Base-by-base conservation (phyloP, 306 rosid species). In the Pachyrhizus erosus region DNA sequence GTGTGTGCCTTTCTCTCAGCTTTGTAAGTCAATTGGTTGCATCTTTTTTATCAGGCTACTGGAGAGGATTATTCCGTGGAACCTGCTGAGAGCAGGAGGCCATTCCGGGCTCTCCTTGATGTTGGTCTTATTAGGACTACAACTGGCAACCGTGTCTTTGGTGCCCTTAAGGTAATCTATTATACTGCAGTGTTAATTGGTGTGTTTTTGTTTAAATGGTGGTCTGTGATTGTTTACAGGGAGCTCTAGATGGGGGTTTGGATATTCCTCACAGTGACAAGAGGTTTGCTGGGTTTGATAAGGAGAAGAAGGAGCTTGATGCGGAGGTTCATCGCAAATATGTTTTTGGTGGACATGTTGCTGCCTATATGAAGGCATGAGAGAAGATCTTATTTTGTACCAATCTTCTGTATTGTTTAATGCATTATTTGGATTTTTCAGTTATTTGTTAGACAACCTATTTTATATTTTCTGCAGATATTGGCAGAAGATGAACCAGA, bases 61-160 rank as follows among this genome's bases (percentile, higher is more conserved):
- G 99, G 98, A 6, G 99, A 95, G 87, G 99, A 95, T 70, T 95
- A n/a, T 80, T 95, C 98, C 0, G 97, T 95, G 15, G 98, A 95
- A 65, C 98, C 98, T 55, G 89, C 96, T 51, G 98, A 93, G 0
- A 85, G 78, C 82, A 87, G 99, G 85, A 91, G 99, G 85, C 99
- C 99, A 18, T 95, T 93, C 93, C 98, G 98, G 20, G 99, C 99
- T 20, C 96, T 95, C 6, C 98, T 95, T 54, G 99, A 95, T 84
- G 98, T 93, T 81, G 99, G 99, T 72, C 89, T 95, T 79, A 17
- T 91, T 18, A 88, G 49, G 88, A 93, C 98, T 7, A 95, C 99
- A 15, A 95, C 99, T 9, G 98, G 98, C 9, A 93, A 95, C 5
- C 92, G 98, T 68, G 92, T 93, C 27, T 93, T 95, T 43, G 99